Conservation (phyloP, 192 early-diverging fungal genomes). For the Entomortierella beljakovae region DNA sequence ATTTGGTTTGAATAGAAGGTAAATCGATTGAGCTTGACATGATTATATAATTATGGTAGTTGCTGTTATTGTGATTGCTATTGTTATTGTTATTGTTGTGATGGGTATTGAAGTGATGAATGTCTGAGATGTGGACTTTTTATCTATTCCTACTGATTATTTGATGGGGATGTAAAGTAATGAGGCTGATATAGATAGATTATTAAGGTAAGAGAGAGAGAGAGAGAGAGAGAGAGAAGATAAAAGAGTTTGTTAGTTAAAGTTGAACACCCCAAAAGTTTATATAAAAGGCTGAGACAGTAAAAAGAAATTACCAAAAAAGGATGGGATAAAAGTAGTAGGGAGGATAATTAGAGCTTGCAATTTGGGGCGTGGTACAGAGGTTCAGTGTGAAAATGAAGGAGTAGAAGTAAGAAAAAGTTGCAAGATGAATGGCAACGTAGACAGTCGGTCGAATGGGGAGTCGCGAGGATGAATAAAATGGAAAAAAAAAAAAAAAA, state of each 20-base stretch:
- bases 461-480: slow-evolving; percentile 10
- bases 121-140: too few relatives aligned
- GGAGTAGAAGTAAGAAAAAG: too few relatives aligned
- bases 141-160: too few relatives aligned
- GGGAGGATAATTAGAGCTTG: background rate
- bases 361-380: background rate
- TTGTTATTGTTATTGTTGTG: background rate
- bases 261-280: background rate
- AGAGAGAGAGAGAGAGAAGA: background rate
- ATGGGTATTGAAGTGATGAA: background rate
- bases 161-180: too few relatives aligned
- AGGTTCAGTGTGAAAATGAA: background rate
- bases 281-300: background rate
- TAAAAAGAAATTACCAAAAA: background rate
- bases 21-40: slow-evolving; percentile 34
- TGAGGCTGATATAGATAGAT: too few relatives aligned
- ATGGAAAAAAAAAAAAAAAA: background rate
- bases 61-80: background rate
- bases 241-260: too few relatives aligned
- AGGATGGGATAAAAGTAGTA: background rate
- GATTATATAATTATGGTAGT: slow-evolving; percentile 5
- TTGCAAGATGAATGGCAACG: too few relatives aligned
- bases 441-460: slow-evolving; percentile 15
- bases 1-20: slow-evolving; percentile 39
- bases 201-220: too few relatives aligned